Evolutionary conservation across 805 yeast species (phyloP).

Genomic region (Saturnispora saitoi): DNA sequence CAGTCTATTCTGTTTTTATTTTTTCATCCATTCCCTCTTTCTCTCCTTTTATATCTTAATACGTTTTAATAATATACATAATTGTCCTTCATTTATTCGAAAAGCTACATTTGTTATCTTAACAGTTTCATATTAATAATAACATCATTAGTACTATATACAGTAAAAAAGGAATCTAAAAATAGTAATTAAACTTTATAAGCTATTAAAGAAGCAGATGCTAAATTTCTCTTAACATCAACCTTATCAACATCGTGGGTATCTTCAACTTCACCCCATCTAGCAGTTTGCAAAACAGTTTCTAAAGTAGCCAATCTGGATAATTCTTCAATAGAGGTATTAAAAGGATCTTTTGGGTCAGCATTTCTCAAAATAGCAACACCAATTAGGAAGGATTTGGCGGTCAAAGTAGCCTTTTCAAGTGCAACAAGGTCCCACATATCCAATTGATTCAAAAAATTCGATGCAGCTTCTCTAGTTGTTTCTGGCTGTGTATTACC

Average conservation of each 20-base stretch:
- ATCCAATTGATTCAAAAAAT: slow-evolving; percentile 56
- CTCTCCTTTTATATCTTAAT: not conserved
- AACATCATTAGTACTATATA: not conserved
- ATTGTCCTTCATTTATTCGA: not conserved
- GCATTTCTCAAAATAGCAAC: slow-evolving; percentile 50
- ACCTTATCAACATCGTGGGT: slow-evolving; percentile 96
- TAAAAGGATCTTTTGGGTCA: slow-evolving; percentile 21
- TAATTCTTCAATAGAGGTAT: slow-evolving; percentile 54
- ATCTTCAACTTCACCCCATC: slow-evolving; percentile 99
- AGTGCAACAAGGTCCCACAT: slow-evolving; percentile 78
- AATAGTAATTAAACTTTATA: slow-evolving; percentile 1
- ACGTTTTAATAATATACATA: not conserved
- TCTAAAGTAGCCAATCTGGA: slow-evolving; percentile 76
- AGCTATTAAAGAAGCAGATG: slow-evolving; percentile 64
- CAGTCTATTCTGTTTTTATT: no score
- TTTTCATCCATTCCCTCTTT: not conserved
- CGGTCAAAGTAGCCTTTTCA: slow-evolving; percentile 79
- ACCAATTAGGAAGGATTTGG: slow-evolving; percentile 84
- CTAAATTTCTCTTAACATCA: slow-evolving; percentile 74
- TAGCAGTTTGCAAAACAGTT: slow-evolving; percentile 70
- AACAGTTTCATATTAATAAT: no score
- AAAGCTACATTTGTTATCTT: not conserved
- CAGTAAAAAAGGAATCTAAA: not conserved
- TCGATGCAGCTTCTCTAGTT: slow-evolving; percentile 51
- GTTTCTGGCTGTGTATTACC: slow-evolving; percentile 66